Conservation (phyloP, 768 basidiomycete species). For the Suillus hirtellus region DNA sequence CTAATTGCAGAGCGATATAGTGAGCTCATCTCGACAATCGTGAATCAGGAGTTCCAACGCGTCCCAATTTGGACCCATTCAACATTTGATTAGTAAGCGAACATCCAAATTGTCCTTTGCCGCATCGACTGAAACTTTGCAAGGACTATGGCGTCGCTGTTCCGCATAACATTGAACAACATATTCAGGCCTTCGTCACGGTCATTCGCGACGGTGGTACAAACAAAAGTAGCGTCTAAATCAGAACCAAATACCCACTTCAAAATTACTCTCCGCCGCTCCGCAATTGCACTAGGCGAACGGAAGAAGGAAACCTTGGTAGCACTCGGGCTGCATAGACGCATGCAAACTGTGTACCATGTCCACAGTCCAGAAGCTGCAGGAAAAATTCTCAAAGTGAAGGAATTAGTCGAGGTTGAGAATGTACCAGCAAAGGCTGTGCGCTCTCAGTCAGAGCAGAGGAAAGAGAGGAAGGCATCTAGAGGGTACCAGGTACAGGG, state of each 20-base stretch:
- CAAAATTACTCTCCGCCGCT: conserved; percentile 87
- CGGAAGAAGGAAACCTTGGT: conserved; percentile 71
- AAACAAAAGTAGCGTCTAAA: conserved; percentile 1
- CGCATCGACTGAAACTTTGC: background rate
- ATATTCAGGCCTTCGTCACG: conserved; percentile 17
- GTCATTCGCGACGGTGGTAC: conserved; percentile 10
- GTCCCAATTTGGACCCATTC: background rate
- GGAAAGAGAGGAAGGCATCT: conserved; percentile 61
- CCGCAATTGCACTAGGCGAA: conserved; percentile 79
- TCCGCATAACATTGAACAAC: conserved; percentile 8
- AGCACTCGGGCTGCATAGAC: conserved; percentile 81
- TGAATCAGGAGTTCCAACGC: conserved; percentile 6
- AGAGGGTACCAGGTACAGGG: conserved; percentile 64
- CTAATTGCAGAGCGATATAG: conserved; percentile 77
- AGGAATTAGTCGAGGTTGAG: conserved; percentile 87
- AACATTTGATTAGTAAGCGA: conserved; percentile 1
- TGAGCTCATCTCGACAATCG: conserved; percentile 52
- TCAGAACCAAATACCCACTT: conserved; percentile 62
- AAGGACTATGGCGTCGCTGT: conserved; percentile 17
- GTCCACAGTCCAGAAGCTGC: conserved; percentile 71
- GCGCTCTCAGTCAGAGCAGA: conserved; percentile 68
- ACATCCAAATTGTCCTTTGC: background rate
- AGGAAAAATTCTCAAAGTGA: conserved; percentile 84
- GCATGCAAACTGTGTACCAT: conserved; percentile 85
- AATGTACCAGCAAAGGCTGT: conserved; percentile 75